Evolutionary conservation across 2,329 filamentous ascomycete species (phyloP).

Genomic region (Cladosporium sp.): DNA sequence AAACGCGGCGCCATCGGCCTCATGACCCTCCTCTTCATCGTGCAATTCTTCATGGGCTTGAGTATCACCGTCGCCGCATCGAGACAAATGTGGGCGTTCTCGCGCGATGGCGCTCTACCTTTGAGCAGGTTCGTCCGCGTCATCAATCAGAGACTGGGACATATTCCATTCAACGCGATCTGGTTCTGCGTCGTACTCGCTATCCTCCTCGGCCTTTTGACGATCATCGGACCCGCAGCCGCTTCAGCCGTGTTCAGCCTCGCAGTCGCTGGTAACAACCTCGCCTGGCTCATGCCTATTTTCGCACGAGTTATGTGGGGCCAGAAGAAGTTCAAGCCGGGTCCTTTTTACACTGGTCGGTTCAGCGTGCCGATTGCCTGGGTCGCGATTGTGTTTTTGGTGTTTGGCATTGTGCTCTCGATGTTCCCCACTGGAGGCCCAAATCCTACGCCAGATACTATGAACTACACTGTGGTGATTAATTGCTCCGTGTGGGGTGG

Average conservation of each 20-base stretch:
- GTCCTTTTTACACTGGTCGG: conserved; percentile 60
- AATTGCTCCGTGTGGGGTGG: conserved; percentile 62
- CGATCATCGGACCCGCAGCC: conserved; percentile 60
- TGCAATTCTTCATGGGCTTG: conserved; percentile 64
- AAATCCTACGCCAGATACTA: conserved; percentile 51
- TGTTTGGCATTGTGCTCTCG: conserved; percentile 57
- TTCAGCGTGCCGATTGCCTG: conserved; percentile 57
- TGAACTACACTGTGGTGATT: conserved; percentile 68
- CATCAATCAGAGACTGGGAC: conserved; percentile 57
- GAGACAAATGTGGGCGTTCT: conserved; percentile 65
- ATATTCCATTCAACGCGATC: conserved; percentile 60
- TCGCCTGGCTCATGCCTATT: conserved; percentile 63
- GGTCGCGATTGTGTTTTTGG: conserved; percentile 56
- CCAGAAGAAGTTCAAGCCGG: conserved; percentile 58
- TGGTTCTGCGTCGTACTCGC: conserved; percentile 57
- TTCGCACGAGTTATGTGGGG: conserved; percentile 62
- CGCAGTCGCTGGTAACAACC: conserved; percentile 61
- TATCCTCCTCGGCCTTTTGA: conserved; percentile 59
- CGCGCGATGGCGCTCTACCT: conserved; percentile 62
- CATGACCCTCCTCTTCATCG: conserved; percentile 61
- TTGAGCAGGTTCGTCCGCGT: conserved; percentile 61
- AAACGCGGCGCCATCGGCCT: conserved; percentile 61
- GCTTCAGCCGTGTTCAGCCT: conserved; percentile 63
- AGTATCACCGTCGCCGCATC: conserved; percentile 61
- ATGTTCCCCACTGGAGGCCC: conserved; percentile 63